Percentiles rank a stretch among this genome's conserved stretches.
Conservation (phyloP, 192 early-diverging fungal genomes). For the Paraglomus occultum region DNA sequence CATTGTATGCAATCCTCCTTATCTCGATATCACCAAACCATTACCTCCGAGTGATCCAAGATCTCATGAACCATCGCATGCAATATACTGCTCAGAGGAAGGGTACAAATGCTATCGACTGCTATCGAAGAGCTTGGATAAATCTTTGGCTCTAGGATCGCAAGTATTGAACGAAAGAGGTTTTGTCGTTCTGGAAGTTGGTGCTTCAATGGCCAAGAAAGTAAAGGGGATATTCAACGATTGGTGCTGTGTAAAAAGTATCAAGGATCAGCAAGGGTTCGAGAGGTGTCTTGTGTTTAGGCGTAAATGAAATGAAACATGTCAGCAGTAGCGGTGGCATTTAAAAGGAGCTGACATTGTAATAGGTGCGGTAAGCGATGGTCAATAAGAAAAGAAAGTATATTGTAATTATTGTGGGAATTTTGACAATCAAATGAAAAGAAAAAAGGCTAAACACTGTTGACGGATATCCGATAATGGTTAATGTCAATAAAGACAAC, state of each 20-base stretch:
- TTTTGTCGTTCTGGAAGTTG: conserved; percentile 15
- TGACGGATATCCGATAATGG: too few species aligned
- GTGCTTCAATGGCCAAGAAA: conserved; percentile 6
- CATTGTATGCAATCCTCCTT: conserved; percentile 23
- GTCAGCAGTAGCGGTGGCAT: too few species aligned
- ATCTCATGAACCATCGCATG: conserved; percentile 5
- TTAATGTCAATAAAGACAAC: too few species aligned
- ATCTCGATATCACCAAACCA: background rate
- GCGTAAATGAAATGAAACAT: too few species aligned
- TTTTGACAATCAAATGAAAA: too few species aligned
- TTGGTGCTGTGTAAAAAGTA: conserved; percentile 12
- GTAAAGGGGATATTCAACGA: conserved; percentile 14
- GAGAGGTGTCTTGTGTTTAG: conserved; percentile 15
- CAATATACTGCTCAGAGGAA: background rate
- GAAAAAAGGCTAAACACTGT: too few species aligned
- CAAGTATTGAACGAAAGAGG: background rate
- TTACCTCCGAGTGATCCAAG: background rate
- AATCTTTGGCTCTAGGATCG: background rate
- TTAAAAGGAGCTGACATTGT: too few species aligned
- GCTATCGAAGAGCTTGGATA: background rate
- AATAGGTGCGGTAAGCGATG: too few species aligned
- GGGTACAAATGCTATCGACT: conserved; percentile 1
- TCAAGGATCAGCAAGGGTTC: conserved; percentile 13
- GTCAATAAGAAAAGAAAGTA: too few species aligned
- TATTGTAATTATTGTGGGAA: too few species aligned